These are phyloP conservation scores for Termitomyces sp. DNA, from an alignment of 768 basidiomycete species.

Conservation along the genomic window DNA sequence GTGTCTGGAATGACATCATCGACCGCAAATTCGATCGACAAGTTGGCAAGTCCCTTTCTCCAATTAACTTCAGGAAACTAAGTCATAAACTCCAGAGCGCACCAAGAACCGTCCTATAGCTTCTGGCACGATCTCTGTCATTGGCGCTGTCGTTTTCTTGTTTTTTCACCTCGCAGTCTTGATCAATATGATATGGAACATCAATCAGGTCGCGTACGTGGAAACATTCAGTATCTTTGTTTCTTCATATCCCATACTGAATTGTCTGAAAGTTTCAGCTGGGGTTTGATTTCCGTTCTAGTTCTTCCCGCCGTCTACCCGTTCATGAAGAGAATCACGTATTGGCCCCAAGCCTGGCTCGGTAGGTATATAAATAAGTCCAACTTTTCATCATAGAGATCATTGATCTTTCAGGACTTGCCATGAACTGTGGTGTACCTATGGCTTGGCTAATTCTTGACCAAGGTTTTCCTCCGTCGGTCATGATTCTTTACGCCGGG, in stretches of 20 bases:
- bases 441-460: constrained; percentile 25
- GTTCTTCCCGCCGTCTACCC: constrained; percentile 27
- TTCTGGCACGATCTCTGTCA: constrained; percentile 24
- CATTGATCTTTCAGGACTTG: constrained; percentile 15
- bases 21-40: constrained; percentile 27
- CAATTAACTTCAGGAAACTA: background rate
- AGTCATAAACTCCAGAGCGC: constrained; percentile 20
- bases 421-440: constrained; percentile 28
- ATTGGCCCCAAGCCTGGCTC: constrained; percentile 40
- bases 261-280: constrained; percentile 1
- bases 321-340: constrained; percentile 34
- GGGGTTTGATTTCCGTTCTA: constrained; percentile 16
- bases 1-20: constrained; percentile 22
- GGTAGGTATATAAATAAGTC: constrained; percentile 17
- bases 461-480: constrained; percentile 10
- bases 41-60: constrained; percentile 25
- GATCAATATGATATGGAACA: constrained; percentile 14
- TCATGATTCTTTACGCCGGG: constrained; percentile 13
- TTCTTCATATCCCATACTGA: background rate
- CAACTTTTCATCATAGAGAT: background rate
- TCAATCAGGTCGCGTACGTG: constrained; percentile 14
- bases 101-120: constrained; percentile 28
- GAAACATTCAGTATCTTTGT: background rate
- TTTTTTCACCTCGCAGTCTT: constrained; percentile 14
- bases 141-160: constrained; percentile 23